Conservation (phyloP, 345 rosid genomes). For the Diplotaxis tenuifolia region DNA sequence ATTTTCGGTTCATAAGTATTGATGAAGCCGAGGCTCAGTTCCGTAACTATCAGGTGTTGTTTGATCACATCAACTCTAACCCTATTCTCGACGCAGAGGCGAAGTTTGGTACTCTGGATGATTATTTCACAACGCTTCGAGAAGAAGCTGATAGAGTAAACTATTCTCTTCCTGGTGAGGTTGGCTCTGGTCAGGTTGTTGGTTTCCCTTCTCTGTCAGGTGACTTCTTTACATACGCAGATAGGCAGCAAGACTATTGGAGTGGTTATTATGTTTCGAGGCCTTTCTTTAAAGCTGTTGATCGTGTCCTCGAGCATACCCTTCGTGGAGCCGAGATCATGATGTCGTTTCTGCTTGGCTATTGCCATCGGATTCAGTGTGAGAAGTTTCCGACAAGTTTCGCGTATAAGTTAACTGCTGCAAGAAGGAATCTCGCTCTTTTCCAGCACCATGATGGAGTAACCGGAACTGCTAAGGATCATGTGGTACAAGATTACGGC, state of each 20-base stretch:
- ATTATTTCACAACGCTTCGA: slow-evolving; percentile 72
- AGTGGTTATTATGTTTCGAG: slow-evolving; percentile 99
- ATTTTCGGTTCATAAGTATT: slow-evolving; percentile 73
- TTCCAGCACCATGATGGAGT: slow-evolving; percentile 99
- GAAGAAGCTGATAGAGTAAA: slow-evolving; percentile 86
- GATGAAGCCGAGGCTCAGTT: slow-evolving; percentile 97
- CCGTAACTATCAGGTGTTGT: slow-evolving; percentile 80
- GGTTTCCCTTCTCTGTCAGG: slow-evolving; percentile 98
- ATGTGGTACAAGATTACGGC: slow-evolving; percentile 92
- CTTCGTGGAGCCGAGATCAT: slow-evolving; percentile 90
- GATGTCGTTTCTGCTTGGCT: slow-evolving; percentile 80
- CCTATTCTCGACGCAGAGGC: slow-evolving; percentile 86
- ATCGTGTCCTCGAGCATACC: slow-evolving; percentile 86
- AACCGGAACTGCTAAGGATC: slow-evolving; percentile 94
- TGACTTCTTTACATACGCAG: slow-evolving; percentile 96
- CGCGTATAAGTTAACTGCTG: slow-evolving; percentile 84
- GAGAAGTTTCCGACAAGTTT: slow-evolving; percentile 76
- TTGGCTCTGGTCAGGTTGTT: slow-evolving; percentile 68
- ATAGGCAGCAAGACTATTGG: slow-evolving; percentile 93
- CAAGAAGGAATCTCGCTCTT: slow-evolving; percentile 94
- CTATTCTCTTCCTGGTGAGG: slow-evolving; percentile 77
- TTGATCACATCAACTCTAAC: slow-evolving; percentile 86
- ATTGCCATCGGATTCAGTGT: slow-evolving; percentile 83
- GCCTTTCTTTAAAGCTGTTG: slow-evolving; percentile 98
- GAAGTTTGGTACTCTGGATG: slow-evolving; percentile 87